Conservation (phyloP, 805 yeast species). For the Nakazawaea wyomingensis region DNA sequence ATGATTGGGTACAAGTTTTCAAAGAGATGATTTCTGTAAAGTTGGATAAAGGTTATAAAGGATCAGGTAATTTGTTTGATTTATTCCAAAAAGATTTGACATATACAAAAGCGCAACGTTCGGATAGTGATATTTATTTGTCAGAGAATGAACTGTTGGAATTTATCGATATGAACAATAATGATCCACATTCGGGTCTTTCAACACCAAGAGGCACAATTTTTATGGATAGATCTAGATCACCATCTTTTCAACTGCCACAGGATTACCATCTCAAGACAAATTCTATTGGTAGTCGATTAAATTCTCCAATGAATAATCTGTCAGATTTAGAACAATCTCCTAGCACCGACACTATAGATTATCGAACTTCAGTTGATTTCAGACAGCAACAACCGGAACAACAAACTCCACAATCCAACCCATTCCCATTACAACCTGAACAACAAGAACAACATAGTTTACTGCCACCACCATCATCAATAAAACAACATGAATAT, state of each 20-base stretch:
- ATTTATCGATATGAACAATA: conserved; percentile 7
- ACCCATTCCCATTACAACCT: not conserved
- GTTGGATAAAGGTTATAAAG: conserved; percentile 30
- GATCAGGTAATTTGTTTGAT: conserved; percentile 28
- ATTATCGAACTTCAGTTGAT: not conserved
- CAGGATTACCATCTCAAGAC: conserved; percentile 33
- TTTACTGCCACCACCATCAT: conserved; percentile 23
- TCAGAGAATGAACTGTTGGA: conserved; percentile 17
- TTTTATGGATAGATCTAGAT: conserved; percentile 10
- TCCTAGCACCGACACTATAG: too few species aligned
- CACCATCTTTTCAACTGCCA: not conserved
- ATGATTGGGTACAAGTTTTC: conserved; percentile 31
- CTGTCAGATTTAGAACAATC: conserved; percentile 12
- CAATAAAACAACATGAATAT: conserved; percentile 3
- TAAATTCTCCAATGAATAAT: conserved; percentile 20
- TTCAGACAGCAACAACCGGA: not conserved
- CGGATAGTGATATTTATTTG: conserved; percentile 17
- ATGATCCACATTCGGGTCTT: not conserved
- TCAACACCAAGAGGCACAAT: conserved; percentile 11
- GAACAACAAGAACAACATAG: conserved; percentile 22
- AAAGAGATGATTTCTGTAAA: conserved; percentile 29
- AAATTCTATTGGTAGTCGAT: conserved; percentile 44
- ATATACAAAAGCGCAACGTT: conserved; percentile 21
- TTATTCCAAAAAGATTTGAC: conserved; percentile 26
- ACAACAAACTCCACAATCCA: too few species aligned